phyloP scores from a whole-genome alignment of 345 rosid species.

The Salix suchowensis region DNA sequence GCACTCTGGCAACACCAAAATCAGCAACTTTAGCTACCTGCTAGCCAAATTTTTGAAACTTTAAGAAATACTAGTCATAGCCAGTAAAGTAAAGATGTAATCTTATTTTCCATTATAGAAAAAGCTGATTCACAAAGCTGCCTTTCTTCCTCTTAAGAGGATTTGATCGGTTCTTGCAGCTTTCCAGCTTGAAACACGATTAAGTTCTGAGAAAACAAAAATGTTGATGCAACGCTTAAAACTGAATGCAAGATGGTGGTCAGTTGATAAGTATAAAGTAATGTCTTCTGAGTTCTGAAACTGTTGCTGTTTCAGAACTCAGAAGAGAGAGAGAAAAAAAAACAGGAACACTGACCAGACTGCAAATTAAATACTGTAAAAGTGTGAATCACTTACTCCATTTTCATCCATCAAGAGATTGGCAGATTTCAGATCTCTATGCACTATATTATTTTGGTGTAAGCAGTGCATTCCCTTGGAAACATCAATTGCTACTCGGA shows the following conservation, averaged over 20 bases:
- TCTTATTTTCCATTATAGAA: not conserved
- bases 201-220: not conserved
- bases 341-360: not conserved
- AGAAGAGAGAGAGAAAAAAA: not conserved
- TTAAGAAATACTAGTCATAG: conserved; percentile 4
- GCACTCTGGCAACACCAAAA: conserved; percentile 72
- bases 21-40: conserved; percentile 70
- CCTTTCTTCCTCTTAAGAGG: not conserved
- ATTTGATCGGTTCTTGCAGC: not conserved
- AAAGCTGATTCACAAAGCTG: conserved; percentile 1
- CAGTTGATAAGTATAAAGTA: not conserved
- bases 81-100: not conserved
- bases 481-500: conserved; percentile 61
- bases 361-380: not conserved
- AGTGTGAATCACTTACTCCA: conserved; percentile 41
- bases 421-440: conserved; percentile 68
- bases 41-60: conserved; percentile 7
- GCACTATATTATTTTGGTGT: conserved; percentile 50
- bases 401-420: conserved; percentile 67
- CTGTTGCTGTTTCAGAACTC: not conserved
- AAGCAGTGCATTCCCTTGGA: conserved; percentile 67
- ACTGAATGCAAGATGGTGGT: not conserved
- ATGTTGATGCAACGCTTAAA: not conserved
- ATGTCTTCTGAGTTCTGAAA: not conserved
- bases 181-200: not conserved